These are phyloP conservation scores for Beauveria rudraprayagi DNA, from an alignment of 2,329 filamentous ascomycete species.

Conservation along the genomic window DNA sequence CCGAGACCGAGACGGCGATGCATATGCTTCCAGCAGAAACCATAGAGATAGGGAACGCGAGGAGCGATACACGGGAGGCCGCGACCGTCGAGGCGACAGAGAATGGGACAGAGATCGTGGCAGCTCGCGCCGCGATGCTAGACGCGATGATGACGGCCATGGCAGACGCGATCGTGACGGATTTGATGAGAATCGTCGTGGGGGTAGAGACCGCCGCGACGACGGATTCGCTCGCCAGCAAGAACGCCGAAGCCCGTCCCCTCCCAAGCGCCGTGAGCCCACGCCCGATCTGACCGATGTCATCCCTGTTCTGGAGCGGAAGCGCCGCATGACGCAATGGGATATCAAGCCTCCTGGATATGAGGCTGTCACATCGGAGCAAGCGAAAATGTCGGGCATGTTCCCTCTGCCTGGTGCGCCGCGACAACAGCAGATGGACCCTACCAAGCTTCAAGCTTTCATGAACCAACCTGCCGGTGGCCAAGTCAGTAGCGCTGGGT, in stretches of 20 bases:
- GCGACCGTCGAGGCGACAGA: conserved; percentile 59
- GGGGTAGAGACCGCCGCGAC: conserved; percentile 34
- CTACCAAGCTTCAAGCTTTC: conserved; percentile 86
- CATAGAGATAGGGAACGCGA: conserved; percentile 91
- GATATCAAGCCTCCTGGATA: conserved; percentile 98
- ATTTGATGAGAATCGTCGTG: conserved; percentile 41
- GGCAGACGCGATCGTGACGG: conserved; percentile 51
- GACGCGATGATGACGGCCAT: conserved; percentile 55
- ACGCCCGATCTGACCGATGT: conserved; percentile 90
- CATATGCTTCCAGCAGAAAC: conserved; percentile 86
- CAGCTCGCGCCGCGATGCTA: conserved; percentile 50
- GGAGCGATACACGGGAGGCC: conserved; percentile 68
- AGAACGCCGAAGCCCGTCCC: conserved; percentile 65
- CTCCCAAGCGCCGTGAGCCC: conserved; percentile 87
- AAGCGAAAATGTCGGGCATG: conserved; percentile 98
- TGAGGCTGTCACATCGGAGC: conserved; percentile 95
- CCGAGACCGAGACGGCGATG: conserved; percentile 76
- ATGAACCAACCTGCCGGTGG: conserved; percentile 75
- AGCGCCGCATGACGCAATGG: conserved; percentile 94
- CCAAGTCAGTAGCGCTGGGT: conserved; percentile 61
- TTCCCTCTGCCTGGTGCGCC: conserved; percentile 95
- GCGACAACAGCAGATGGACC: conserved; percentile 91
- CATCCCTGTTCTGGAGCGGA: conserved; percentile 73
- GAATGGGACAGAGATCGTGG: conserved; percentile 68
- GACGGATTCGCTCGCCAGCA: conserved; percentile 36